These are phyloP conservation scores for Saturnispora sekii DNA, from an alignment of 805 yeast species.

Conservation along the genomic window DNA sequence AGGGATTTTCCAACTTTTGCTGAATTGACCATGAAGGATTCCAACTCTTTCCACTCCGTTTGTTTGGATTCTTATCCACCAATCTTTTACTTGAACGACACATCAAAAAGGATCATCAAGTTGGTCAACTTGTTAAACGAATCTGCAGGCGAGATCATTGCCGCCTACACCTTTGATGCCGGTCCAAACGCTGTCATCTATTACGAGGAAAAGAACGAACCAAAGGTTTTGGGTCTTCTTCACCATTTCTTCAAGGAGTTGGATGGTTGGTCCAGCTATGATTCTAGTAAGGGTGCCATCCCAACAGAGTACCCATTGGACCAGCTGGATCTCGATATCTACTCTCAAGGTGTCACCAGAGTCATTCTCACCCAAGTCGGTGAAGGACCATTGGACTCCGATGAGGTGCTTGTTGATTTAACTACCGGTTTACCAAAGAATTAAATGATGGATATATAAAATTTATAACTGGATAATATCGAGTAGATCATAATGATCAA, in stretches of 20 bases:
- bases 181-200: slow-evolving; percentile 98
- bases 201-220: slow-evolving; percentile 69
- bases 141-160: slow-evolving; percentile 55
- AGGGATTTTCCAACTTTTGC: slow-evolving; percentile 78
- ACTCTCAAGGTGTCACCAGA: slow-evolving; percentile 57
- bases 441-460: slow-evolving; percentile 16
- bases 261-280: slow-evolving; percentile 50
- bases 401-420: slow-evolving; percentile 46
- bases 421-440: slow-evolving; percentile 50
- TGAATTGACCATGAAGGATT: slow-evolving; percentile 82
- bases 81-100: slow-evolving; percentile 86
- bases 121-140: slow-evolving; percentile 71
- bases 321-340: slow-evolving; percentile 26
- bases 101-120: slow-evolving; percentile 73
- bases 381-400: slow-evolving; percentile 65
- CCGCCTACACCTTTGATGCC: slow-evolving; percentile 97
- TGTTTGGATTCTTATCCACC: slow-evolving; percentile 95
- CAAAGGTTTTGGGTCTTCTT: slow-evolving; percentile 61
- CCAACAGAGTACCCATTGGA: slow-evolving; percentile 15
- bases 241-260: slow-evolving; percentile 48
- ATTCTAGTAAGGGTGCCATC: slow-evolving; percentile 17
- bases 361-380: slow-evolving; percentile 84
- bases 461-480: slow-evolving; percentile 56
- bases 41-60: slow-evolving; percentile 97
- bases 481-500: slow-evolving; percentile 57